phyloP scores from a whole-genome alignment of 345 rosid genomes.

The Dimocarpus longan region DNA sequence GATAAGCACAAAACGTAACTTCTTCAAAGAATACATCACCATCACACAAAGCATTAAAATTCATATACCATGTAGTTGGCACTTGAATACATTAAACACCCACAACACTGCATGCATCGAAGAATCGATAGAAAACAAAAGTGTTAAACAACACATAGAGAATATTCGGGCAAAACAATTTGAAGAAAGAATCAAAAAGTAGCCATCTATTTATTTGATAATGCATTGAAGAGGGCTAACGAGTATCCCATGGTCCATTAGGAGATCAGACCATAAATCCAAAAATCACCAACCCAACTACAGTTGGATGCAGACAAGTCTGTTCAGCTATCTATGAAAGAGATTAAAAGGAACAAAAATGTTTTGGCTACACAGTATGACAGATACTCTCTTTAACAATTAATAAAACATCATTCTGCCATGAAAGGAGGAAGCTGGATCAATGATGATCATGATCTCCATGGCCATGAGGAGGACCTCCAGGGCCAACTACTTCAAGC shows the following conservation, averaged over 20 bases:
- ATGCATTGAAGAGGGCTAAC: not conserved
- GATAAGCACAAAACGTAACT: not conserved
- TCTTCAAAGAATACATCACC: not conserved
- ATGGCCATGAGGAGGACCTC: constrained; percentile 4
- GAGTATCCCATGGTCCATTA: not conserved
- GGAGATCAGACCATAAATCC: not conserved
- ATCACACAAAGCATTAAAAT: not conserved
- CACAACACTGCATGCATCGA: not conserved
- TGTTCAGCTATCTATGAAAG: not conserved
- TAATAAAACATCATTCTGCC: not conserved
- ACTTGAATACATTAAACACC: not conserved
- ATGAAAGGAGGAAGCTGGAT: not conserved
- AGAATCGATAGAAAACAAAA: not conserved
- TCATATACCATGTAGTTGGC: not conserved
- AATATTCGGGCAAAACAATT: constrained; percentile 12
- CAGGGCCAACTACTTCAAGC: constrained; percentile 10
- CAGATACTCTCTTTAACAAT: not conserved
- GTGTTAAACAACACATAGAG: not conserved
- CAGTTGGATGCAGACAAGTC: not conserved
- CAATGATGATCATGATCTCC: not conserved
- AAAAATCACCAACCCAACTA: not conserved
- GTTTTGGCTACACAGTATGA: not conserved
- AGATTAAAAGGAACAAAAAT: not conserved
- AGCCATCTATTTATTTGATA: not conserved
- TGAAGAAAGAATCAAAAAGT: constrained; percentile 10